phyloP scores from a whole-genome alignment of 768 basidiomycete genomes.

The Sistotremastrum niveocremeum region DNA sequence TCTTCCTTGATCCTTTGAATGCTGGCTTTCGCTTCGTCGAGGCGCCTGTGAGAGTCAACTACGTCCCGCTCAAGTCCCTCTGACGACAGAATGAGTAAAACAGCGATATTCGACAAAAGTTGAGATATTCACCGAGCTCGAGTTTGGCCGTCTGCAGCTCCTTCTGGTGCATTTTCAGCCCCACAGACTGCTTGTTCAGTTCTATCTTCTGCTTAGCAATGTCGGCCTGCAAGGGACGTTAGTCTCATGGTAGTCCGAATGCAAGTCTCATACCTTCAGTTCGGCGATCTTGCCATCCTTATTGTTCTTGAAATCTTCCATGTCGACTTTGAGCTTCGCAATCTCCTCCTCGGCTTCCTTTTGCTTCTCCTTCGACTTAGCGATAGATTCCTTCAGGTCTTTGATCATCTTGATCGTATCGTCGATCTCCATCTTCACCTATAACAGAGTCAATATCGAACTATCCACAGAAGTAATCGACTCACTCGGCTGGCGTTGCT shows the following conservation, averaged over 20 bases:
- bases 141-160: constrained; percentile 78
- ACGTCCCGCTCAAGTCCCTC: constrained; percentile 78
- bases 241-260: neutral
- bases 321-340: constrained; percentile 86
- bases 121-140: constrained; percentile 57
- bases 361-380: constrained; percentile 63
- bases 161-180: constrained; percentile 79
- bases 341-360: constrained; percentile 61
- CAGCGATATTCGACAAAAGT: neutral
- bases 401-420: constrained; percentile 49
- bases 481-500: constrained; percentile 83
- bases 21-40: constrained; percentile 30
- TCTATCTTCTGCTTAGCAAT: constrained; percentile 72
- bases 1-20: constrained; percentile 48
- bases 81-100: constrained; percentile 14
- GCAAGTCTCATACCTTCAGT: constrained; percentile 50
- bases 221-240: constrained; percentile 35
- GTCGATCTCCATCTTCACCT: constrained; percentile 66
- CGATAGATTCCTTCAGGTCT: constrained; percentile 42
- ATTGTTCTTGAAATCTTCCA: constrained; percentile 98
- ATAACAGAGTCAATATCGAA: neutral
- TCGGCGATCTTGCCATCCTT: constrained; percentile 95
- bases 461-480: constrained; percentile 2
- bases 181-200: constrained; percentile 66
- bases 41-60: constrained; percentile 22